Evolutionary conservation across 1,284 basidiomycete species (phyloP).

Genomic region (Fomes fomentarius): DNA sequence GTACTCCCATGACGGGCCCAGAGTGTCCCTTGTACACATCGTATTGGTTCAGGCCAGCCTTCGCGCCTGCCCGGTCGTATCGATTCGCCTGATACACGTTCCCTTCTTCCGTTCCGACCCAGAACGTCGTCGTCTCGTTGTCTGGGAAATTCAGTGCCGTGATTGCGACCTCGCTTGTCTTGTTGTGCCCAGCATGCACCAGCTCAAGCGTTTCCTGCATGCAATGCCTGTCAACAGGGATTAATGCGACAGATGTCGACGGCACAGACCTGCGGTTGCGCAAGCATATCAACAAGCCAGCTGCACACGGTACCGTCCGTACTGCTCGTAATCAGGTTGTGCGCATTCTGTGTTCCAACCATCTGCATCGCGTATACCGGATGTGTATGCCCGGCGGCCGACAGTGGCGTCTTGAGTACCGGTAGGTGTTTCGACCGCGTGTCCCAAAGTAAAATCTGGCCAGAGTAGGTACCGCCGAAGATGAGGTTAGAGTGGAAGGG

Average conservation of each 20-base stretch:
- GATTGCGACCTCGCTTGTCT: slow-evolving; percentile 95
- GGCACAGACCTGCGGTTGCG: slow-evolving; percentile 84
- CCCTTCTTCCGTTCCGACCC: slow-evolving; percentile 97
- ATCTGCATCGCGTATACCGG: slow-evolving; percentile 98
- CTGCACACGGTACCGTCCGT: slow-evolving; percentile 97
- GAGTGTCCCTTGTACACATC: slow-evolving; percentile 93
- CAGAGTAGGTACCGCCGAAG: slow-evolving; percentile 97
- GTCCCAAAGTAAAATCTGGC: slow-evolving; percentile 98
- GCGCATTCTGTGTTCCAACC: slow-evolving; percentile 98
- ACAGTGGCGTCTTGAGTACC: slow-evolving; percentile 94
- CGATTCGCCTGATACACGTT: slow-evolving; percentile 95
- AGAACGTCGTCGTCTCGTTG: slow-evolving; percentile 95
- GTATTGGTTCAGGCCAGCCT: slow-evolving; percentile 91
- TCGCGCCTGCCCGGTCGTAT: slow-evolving; percentile 94
- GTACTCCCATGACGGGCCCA: slow-evolving; percentile 90
- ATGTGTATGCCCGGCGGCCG: slow-evolving; percentile 95
- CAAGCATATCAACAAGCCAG: slow-evolving; percentile 98
- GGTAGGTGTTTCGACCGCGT: slow-evolving; percentile 96
- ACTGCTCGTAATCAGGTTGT: slow-evolving; percentile 93
- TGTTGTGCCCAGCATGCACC: slow-evolving; percentile 85
- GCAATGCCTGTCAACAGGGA: slow-evolving; percentile 6
- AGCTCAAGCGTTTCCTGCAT: slow-evolving; percentile 90
- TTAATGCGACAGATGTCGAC: neutral
- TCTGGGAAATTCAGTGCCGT: slow-evolving; percentile 92
- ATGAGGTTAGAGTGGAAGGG: slow-evolving; percentile 98